Conservation (phyloP, 768 basidiomycete genomes). For the Naganishia friedmannii region DNA sequence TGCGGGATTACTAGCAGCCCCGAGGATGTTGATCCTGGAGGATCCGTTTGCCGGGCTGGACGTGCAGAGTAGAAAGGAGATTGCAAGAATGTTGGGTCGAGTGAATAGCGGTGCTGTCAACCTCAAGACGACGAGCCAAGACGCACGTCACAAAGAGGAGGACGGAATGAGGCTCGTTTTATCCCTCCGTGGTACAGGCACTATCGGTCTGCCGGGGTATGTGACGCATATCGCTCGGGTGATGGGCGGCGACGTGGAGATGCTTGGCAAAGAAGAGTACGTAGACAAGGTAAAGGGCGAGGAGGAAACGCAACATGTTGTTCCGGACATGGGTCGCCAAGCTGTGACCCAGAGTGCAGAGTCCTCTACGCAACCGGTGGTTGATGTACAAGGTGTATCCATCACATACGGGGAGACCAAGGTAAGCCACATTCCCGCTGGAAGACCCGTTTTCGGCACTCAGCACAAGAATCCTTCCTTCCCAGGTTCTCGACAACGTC, state of each 20-base stretch:
- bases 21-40: slow-evolving; percentile 77
- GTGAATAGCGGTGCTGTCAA: slow-evolving; percentile 33
- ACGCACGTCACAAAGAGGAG: slow-evolving; percentile 22
- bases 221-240: slow-evolving; percentile 48
- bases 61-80: slow-evolving; percentile 41
- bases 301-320: neutral
- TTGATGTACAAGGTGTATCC: slow-evolving; percentile 65
- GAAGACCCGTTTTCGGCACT: neutral
- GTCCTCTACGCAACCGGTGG: slow-evolving; percentile 52
- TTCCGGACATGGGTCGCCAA: neutral
- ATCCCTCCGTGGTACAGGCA: slow-evolving; percentile 40
- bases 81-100: slow-evolving; percentile 42
- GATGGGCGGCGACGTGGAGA: slow-evolving; percentile 54
- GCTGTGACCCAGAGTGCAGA: neutral
- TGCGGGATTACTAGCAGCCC: slow-evolving; percentile 67
- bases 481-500: slow-evolving; percentile 71
- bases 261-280: slow-evolving; percentile 59
- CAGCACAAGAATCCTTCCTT: neutral
- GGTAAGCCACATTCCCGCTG: slow-evolving; percentile 51
- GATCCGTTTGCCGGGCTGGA: slow-evolving; percentile 63
- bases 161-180: slow-evolving; percentile 44
- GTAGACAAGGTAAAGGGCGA: slow-evolving; percentile 38
- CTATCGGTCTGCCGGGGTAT: slow-evolving; percentile 45
- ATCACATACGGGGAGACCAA: slow-evolving; percentile 68
- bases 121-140: neutral